Conservation (phyloP, 1,284 basidiomycete genomes). For the Tremellales sp. region DNA sequence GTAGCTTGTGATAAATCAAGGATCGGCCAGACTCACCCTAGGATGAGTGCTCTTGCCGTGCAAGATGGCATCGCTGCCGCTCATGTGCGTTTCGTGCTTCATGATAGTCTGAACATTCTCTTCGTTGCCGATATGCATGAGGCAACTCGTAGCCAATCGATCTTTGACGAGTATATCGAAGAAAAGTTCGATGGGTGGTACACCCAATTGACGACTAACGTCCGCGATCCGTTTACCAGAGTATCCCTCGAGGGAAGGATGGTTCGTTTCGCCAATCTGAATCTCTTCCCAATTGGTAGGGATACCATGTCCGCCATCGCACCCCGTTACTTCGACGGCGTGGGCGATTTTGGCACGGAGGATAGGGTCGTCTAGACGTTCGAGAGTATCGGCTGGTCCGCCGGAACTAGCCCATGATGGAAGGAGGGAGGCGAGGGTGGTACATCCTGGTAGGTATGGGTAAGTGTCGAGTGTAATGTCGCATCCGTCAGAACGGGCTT, state of each 20-base stretch:
- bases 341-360: conserved; percentile 34
- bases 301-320: conserved; percentile 46
- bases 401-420: conserved; percentile 42
- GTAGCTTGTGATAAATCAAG: neutral
- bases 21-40: conserved; percentile 14
- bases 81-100: conserved; percentile 36
- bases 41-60: conserved; percentile 36
- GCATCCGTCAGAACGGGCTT: conserved; percentile 19
- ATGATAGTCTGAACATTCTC: conserved; percentile 44
- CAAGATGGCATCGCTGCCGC: conserved; percentile 41
- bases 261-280: conserved; percentile 31
- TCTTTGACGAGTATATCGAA: conserved; percentile 41
- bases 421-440: conserved; percentile 40
- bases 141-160: conserved; percentile 33
- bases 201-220: conserved; percentile 11
- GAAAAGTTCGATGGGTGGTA: conserved; percentile 30
- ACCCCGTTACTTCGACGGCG: conserved; percentile 38
- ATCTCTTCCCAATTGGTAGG: conserved; percentile 43
- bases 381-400: conserved; percentile 35
- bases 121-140: conserved; percentile 47
- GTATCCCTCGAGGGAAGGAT: conserved; percentile 22
- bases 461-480: conserved; percentile 45
- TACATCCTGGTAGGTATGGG: conserved; percentile 45
- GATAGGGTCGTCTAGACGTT: conserved; percentile 25
- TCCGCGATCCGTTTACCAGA: conserved; percentile 23